Evolutionary conservation across 345 rosid species (phyloP).

Genomic region (Hevea brasiliensis): DNA sequence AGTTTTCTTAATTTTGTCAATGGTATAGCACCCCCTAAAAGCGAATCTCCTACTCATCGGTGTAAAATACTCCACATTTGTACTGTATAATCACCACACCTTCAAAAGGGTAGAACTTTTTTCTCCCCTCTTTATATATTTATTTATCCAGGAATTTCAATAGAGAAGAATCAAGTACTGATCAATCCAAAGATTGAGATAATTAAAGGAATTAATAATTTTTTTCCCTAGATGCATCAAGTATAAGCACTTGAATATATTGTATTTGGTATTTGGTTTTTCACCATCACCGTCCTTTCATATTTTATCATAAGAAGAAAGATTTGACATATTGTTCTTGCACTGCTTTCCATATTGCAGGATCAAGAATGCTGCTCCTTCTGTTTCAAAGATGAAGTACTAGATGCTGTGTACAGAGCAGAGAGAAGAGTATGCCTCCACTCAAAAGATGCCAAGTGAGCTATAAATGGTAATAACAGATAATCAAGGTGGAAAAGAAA

Average conservation of each 20-base stretch:
- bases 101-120: too few relatives aligned
- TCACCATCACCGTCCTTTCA: slow-evolving; percentile 5
- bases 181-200: background rate
- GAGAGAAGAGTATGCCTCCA: slow-evolving; percentile 13
- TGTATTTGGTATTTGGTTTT: slow-evolving; percentile 7
- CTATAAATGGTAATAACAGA: background rate
- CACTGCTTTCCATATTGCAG: slow-evolving; percentile 4
- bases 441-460: slow-evolving; percentile 17
- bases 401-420: slow-evolving; percentile 26
- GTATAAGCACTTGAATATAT: background rate
- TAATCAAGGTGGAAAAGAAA: too few relatives aligned
- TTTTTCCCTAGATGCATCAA: too few relatives aligned
- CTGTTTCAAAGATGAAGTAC: slow-evolving; percentile 27
- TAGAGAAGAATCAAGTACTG: background rate
- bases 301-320: background rate
- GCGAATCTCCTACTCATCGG: background rate
- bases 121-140: too few relatives aligned
- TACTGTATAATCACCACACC: too few relatives aligned
- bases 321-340: slow-evolving; percentile 34
- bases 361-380: slow-evolving; percentile 8
- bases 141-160: too few relatives aligned
- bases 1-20: background rate
- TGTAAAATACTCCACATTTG: too few relatives aligned
- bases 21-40: background rate
- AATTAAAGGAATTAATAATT: background rate